phyloP scores from a whole-genome alignment of 768 basidiomycete genomes.

The Rhodotorula babjevae region DNA sequence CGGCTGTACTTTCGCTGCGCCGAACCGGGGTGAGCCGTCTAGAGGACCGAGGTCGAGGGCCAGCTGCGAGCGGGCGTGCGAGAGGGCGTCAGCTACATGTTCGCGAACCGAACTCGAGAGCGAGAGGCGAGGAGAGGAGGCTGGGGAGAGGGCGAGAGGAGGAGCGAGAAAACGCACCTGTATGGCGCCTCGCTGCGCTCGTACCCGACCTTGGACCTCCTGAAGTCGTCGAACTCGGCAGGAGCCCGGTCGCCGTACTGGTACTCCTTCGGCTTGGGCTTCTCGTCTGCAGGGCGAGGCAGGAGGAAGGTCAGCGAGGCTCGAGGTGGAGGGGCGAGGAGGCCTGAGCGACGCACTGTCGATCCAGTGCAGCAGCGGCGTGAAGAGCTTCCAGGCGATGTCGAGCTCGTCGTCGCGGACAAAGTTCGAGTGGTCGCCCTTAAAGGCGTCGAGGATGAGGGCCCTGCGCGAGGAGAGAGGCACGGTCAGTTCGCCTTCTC shows the following conservation, averaged over 20 bases:
- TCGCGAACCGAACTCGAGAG: no score
- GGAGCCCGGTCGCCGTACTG: constrained; percentile 96
- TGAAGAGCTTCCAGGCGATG: constrained; percentile 98
- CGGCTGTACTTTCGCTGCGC: no score
- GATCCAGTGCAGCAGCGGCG: constrained; percentile 53
- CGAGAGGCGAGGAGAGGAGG: no score
- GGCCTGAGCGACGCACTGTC: constrained; percentile 14
- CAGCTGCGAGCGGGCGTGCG: no score
- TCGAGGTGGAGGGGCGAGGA: constrained; percentile 52
- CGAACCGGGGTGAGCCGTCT: no score
- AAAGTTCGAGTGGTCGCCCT: constrained; percentile 99
- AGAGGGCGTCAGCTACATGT: no score
- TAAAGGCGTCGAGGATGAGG: constrained; percentile 88
- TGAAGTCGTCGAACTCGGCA: constrained; percentile 70
- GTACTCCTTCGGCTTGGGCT: constrained; percentile 66
- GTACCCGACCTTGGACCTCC: constrained; percentile 53
- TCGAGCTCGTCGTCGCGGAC: constrained; percentile 96
- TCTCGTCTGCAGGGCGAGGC: constrained; percentile 51
- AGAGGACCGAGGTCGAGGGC: no score
- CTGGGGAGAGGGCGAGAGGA: no score
- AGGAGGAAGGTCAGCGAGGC: no score
- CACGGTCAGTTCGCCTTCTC: no score
- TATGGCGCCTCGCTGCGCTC: constrained; percentile 32
- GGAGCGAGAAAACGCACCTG: constrained; percentile 3
- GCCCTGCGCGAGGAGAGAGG: constrained; percentile 52